These are phyloP conservation scores for Fulvia fulva DNA, from an alignment of 2,329 filamentous ascomycete species.

Conservation along the genomic window DNA sequence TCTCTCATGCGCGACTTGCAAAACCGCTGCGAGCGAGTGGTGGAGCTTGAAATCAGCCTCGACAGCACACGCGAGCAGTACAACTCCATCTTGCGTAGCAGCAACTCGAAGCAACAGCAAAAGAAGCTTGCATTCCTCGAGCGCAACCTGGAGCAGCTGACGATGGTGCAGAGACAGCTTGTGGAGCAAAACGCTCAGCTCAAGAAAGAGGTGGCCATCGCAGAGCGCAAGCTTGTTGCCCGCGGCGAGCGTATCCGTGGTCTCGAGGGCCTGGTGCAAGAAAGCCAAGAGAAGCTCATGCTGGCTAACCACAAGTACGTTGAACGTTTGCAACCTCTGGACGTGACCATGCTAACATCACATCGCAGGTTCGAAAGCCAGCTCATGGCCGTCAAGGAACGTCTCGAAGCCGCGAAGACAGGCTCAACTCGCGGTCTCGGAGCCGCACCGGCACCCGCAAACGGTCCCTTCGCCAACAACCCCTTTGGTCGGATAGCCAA, in stretches of 20 bases:
- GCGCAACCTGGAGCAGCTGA: constrained; percentile 95
- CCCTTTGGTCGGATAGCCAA: constrained; percentile 67
- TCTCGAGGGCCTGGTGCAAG: constrained; percentile 84
- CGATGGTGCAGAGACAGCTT: constrained; percentile 92
- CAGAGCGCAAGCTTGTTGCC: constrained; percentile 93
- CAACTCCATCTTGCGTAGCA: constrained; percentile 94
- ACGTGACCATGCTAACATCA: constrained; percentile 13
- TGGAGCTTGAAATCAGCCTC: constrained; percentile 94
- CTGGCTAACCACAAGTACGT: constrained; percentile 94
- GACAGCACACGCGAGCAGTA: constrained; percentile 98
- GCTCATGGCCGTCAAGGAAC: constrained; percentile 94
- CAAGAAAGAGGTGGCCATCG: constrained; percentile 99
- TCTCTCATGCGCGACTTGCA: constrained; percentile 97
- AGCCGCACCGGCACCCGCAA: constrained; percentile 46
- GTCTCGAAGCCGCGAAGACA: constrained; percentile 89
- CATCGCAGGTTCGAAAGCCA: constrained; percentile 83
- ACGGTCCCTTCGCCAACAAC: constrained; percentile 56
- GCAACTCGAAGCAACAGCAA: constrained; percentile 96
- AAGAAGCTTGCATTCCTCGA: constrained; percentile 99
- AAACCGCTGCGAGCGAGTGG: constrained; percentile 93
- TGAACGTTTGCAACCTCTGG: not conserved
- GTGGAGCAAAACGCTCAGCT: constrained; percentile 95
- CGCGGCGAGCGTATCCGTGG: constrained; percentile 95
- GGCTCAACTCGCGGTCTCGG: constrained; percentile 82
- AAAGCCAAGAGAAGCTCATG: constrained; percentile 97